A percentile compares a stretch with the other conserved stretches of the same genome.
Conservation (phyloP, 2,329 filamentous ascomycete genomes). For the Cordyceps cicadae region DNA sequence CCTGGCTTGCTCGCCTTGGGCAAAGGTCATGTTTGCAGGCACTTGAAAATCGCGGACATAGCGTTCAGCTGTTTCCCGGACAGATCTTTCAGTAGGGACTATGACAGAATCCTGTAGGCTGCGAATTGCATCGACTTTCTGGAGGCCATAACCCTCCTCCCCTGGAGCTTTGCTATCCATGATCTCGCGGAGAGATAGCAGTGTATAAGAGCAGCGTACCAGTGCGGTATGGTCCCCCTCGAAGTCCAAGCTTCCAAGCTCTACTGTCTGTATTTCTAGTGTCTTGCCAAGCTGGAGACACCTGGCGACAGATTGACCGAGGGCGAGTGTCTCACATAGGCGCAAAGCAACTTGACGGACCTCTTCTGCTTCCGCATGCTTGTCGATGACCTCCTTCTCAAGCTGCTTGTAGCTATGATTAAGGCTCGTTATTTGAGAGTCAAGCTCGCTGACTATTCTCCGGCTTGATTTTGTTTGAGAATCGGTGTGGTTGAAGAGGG, state of each 20-base stretch:
- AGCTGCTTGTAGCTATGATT: conserved; percentile 80
- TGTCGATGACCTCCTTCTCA: conserved; percentile 76
- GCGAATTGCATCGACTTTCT: conserved; percentile 62
- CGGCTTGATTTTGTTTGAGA: conserved; percentile 64
- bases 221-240: conserved; percentile 71
- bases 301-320: conserved; percentile 68
- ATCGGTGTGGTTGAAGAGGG: conserved; percentile 70
- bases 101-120: conserved; percentile 63
- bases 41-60: conserved; percentile 78
- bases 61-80: conserved; percentile 68
- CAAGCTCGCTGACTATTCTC: conserved; percentile 65
- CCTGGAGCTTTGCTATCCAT: conserved; percentile 58
- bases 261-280: conserved; percentile 75
- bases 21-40: conserved; percentile 45
- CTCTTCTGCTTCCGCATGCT: conserved; percentile 79
- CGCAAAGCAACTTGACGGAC: conserved; percentile 69
- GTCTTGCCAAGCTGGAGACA: conserved; percentile 77
- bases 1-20: conserved; percentile 65
- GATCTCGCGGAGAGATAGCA: conserved; percentile 67
- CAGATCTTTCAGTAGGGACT: conserved; percentile 61
- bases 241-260: conserved; percentile 39
- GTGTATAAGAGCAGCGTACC: conserved; percentile 71
- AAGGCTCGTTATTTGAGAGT: conserved; percentile 69
- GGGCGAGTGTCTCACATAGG: conserved; percentile 68
- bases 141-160: conserved; percentile 70